Evolutionary conservation across 2,329 filamentous ascomycete genomes (phyloP).

Genomic region (Trichoderma sp.): DNA sequence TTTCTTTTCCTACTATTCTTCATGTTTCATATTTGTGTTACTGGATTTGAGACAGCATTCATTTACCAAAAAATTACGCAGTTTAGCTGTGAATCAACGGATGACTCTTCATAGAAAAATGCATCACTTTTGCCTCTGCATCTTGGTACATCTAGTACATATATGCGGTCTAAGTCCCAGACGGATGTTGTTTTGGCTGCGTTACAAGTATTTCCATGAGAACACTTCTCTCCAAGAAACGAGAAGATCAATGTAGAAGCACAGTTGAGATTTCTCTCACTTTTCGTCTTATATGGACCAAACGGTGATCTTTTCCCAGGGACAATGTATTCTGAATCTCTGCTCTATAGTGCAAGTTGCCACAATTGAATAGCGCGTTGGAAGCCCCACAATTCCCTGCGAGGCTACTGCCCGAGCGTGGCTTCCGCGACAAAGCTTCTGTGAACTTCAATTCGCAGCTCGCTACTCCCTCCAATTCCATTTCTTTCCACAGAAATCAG

Average conservation of each 20-base stretch:
- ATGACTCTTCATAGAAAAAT: neutral
- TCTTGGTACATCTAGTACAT: neutral
- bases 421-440: slow-evolving; percentile 6
- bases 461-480: neutral
- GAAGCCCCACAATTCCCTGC: neutral
- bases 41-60: neutral
- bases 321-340: neutral
- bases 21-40: neutral
- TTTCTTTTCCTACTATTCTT: neutral
- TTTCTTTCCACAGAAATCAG: neutral
- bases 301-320: too few species aligned
- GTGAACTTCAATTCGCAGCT: neutral
- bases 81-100: neutral
- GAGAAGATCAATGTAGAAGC: neutral
- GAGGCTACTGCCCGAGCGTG: slow-evolving; percentile 14
- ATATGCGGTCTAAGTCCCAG: neutral
- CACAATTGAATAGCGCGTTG: neutral
- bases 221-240: neutral
- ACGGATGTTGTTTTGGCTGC: neutral
- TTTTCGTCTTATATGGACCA: neutral
- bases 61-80: too few species aligned
- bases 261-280: neutral
- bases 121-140: neutral
- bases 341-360: neutral
- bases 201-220: too few species aligned